Percentiles rank a stretch among this genome's conserved stretches.
Evolutionary conservation across 1,284 basidiomycete species (phyloP).

Genomic region (Cutaneotrichosporon cyanovorans): DNA sequence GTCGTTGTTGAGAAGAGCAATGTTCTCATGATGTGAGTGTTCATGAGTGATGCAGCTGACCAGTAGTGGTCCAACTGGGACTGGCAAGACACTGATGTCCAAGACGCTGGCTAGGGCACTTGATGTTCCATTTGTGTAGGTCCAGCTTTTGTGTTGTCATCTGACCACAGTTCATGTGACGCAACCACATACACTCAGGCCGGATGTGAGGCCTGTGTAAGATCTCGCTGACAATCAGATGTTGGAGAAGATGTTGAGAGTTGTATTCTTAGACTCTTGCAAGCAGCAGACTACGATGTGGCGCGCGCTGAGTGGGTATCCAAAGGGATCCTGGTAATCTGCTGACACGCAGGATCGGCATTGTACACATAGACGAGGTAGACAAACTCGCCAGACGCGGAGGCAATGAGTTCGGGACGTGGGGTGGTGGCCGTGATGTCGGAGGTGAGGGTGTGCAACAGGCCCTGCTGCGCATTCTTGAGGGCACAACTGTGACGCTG

Average conservation of each 20-base stretch:
- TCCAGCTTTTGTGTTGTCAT: no score
- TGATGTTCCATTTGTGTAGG: slow-evolving; percentile 74
- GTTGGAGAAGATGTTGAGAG: slow-evolving; percentile 92
- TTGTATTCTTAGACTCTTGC: slow-evolving; percentile 72
- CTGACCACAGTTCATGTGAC: slow-evolving; percentile 30
- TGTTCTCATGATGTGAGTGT: slow-evolving; percentile 69
- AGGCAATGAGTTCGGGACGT: slow-evolving; percentile 49
- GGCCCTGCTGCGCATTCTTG: slow-evolving; percentile 80
- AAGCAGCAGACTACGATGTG: slow-evolving; percentile 83
- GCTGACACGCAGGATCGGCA: slow-evolving; percentile 60
- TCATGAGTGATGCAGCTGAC: slow-evolving; percentile 3
- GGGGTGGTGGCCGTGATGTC: slow-evolving; percentile 68
- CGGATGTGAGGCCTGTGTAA: slow-evolving; percentile 37
- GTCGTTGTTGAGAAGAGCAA: slow-evolving; percentile 80
- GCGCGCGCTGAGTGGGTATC: slow-evolving; percentile 49
- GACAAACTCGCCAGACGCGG: slow-evolving; percentile 79
- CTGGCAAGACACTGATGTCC: slow-evolving; percentile 79
- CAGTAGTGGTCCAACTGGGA: slow-evolving; percentile 43
- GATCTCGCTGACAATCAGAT: slow-evolving; percentile 51
- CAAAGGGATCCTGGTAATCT: no score
- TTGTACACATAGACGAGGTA: slow-evolving; percentile 92
- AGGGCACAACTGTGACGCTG: slow-evolving; percentile 76
- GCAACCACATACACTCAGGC: slow-evolving; percentile 49
- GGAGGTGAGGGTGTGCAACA: slow-evolving; percentile 96
- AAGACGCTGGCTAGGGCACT: slow-evolving; percentile 75